Conservation (phyloP, 768 basidiomycete species). For the Phallus indusiatus region DNA sequence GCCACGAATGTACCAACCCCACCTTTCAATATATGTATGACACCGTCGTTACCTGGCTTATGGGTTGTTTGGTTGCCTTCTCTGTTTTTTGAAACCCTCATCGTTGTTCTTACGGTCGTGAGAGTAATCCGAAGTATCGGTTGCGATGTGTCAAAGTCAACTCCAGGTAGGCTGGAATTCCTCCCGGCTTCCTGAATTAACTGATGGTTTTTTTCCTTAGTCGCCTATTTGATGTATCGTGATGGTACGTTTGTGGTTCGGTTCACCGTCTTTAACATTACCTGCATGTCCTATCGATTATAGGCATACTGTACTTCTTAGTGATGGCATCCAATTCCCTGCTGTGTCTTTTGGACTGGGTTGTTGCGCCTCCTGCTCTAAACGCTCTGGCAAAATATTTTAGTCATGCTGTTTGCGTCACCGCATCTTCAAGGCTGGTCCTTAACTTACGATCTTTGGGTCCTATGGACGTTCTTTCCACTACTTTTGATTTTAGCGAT, state of each 20-base stretch:
- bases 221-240: background rate
- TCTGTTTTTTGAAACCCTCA: constrained; percentile 1
- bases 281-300: background rate
- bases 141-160: background rate
- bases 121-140: background rate
- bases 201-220: background rate
- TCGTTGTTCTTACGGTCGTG: background rate
- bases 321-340: background rate
- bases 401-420: background rate
- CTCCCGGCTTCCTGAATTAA: background rate
- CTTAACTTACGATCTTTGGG: background rate
- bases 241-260: background rate
- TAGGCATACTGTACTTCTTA: constrained; percentile 1
- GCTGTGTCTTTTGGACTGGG: background rate
- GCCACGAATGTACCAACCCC: background rate
- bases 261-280: background rate
- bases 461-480: background rate
- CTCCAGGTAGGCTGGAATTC: background rate
- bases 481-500: background rate
- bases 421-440: background rate
- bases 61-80: constrained; percentile 3
- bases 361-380: background rate
- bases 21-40: background rate
- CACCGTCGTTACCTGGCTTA: background rate
- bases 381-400: constrained; percentile 1